Conservation (phyloP, 2,329 filamentous ascomycete genomes). For the Colletotrichum chrysophilum region DNA sequence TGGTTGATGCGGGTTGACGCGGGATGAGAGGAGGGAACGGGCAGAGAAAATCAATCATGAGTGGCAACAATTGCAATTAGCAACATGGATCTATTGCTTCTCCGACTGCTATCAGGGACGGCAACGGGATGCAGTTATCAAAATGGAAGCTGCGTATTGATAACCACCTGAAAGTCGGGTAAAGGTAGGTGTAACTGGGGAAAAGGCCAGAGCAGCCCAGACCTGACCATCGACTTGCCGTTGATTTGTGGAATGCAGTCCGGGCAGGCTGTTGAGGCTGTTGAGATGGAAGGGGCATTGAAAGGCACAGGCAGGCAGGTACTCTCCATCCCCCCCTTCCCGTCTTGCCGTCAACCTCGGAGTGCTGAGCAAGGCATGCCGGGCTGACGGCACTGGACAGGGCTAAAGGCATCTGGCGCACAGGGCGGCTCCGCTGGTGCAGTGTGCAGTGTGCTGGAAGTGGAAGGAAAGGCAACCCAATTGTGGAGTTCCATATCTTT, state of each 20-base stretch:
- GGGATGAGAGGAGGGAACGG: neutral
- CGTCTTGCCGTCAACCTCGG: neutral
- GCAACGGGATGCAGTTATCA: neutral
- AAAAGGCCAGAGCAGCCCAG: neutral
- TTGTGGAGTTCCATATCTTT: neutral
- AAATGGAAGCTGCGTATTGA: neutral
- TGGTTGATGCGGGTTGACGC: neutral
- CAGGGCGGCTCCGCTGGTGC: neutral
- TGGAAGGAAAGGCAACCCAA: neutral
- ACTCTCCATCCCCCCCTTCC: neutral
- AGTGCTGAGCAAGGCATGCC: neutral
- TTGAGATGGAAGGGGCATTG: neutral
- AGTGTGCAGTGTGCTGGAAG: neutral
- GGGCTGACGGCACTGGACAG: neutral
- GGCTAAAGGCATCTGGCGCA: neutral
- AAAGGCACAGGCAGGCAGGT: neutral
- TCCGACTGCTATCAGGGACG: neutral
- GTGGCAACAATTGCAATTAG: neutral
- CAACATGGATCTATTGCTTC: neutral
- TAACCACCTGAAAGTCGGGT: neutral
- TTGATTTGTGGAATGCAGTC: neutral
- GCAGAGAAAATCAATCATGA: neutral
- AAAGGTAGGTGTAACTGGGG: neutral
- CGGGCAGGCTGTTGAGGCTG: neutral
- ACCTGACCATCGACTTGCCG: neutral